A percentile compares a stretch with the other conserved stretches of the same genome.
These are phyloP conservation scores for Harringtonia aguacate DNA, from an alignment of 2,329 filamentous ascomycete genomes.

Conservation along the genomic window DNA sequence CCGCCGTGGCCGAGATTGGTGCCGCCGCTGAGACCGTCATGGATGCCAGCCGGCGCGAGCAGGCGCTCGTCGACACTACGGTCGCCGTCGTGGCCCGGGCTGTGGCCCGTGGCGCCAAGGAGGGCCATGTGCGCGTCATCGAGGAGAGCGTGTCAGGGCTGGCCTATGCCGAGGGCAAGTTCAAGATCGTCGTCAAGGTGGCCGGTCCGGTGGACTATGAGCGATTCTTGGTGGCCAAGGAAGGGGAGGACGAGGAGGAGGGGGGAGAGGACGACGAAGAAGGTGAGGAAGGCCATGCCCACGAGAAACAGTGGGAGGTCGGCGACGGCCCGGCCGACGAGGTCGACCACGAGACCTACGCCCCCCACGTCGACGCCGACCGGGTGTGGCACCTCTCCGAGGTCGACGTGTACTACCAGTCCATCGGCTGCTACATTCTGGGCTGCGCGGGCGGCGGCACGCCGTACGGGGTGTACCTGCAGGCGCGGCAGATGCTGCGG, in stretches of 20 bases:
- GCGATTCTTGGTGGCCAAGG: constrained; percentile 16
- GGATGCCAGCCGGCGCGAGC: constrained; percentile 22
- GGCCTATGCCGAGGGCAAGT: constrained; percentile 43
- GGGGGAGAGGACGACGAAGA: not conserved
- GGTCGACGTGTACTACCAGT: constrained; percentile 32
- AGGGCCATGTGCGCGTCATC: constrained; percentile 32
- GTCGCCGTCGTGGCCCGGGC: constrained; percentile 31
- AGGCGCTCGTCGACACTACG: constrained; percentile 20
- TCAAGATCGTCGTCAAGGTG: constrained; percentile 45
- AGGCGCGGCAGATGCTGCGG: constrained; percentile 27
- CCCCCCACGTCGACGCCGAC: constrained; percentile 18
- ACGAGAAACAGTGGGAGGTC: constrained; percentile 9
- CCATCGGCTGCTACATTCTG: constrained; percentile 34
- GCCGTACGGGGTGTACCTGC: constrained; percentile 24
- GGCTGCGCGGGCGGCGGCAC: constrained; percentile 35
- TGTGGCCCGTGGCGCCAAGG: constrained; percentile 33
- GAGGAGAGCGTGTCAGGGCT: constrained; percentile 45
- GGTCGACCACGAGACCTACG: constrained; percentile 21
- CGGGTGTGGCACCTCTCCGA: constrained; percentile 32
- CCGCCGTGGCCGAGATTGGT: constrained; percentile 49
- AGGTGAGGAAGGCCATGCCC: not conserved
- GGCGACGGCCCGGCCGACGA: constrained; percentile 15
- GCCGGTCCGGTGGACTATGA: constrained; percentile 42
- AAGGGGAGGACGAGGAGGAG: constrained; percentile 3
- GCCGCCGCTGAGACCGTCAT: constrained; percentile 39